Base-by-base conservation (phyloP, 768 basidiomycete species). In the Fomitopsis pulvina region DNA sequence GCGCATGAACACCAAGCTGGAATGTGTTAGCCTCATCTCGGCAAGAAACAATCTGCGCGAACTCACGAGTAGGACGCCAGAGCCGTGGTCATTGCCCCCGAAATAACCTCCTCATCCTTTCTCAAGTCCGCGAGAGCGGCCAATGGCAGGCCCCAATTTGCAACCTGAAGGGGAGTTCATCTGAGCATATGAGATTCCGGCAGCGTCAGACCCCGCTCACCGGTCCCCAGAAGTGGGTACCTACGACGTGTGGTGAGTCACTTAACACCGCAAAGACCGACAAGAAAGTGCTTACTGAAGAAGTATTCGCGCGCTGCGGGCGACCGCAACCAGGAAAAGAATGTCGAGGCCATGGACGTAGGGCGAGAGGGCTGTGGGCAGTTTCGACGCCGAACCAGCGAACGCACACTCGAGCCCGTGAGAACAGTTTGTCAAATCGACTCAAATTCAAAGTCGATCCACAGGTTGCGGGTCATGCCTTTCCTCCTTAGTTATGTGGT, bases 171-270 rank as follows among this genome's bases (percentile, higher is more conserved):
- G 44, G 59, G 44, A 24, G 24, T 34, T 44, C 25, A 49, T 37
- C 14, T 49, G 26, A 27, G 41, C 32, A 26, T 38, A 28, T 29
- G 24, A 11, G 7, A 20, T 41, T 29, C 38, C 41, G 30, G 32
- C 37, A 14, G 25, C 28, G 29, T 5, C 44, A 50, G 50, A 52
- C 27, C 38, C 59, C n/a, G 82, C 89, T 65, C 54, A 95, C 93
- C 53, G 93, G 93, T 58, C 93, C 93, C 93, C 93, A 96, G 74
- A 96, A 96, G 69, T 96, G 93, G 55, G 93, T 96, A 63, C 92
- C 92, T 95, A 51, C 52, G 52, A 18, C 21, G 5, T 16, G 1
- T 24, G 38, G 14, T 16, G 26, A 34, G n/a, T 9, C n/a, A 30
- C 27, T n/a, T 25, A 11, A 21, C 11, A 25, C 22, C 14, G 27